phyloP scores from a whole-genome alignment of 176 grass and related monocot genomes.

The Elymus sibiricus region DNA sequence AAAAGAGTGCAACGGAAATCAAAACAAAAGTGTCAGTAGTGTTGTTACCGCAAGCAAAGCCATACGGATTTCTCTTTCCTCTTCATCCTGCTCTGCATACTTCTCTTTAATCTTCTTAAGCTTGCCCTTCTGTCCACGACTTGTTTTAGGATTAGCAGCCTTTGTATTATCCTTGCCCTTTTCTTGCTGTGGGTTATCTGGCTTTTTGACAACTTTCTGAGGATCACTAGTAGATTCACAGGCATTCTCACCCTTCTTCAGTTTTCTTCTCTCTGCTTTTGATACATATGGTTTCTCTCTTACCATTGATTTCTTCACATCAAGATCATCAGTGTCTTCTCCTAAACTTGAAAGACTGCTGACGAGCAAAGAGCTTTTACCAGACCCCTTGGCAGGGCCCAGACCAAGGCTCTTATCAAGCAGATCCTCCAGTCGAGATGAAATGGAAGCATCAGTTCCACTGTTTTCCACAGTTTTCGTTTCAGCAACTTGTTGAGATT shows the following conservation, averaged over 20 bases:
- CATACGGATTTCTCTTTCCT: slow-evolving; percentile 95
- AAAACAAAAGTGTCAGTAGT: slow-evolving; percentile 6
- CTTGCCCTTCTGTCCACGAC: slow-evolving; percentile 83
- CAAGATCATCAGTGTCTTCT: slow-evolving; percentile 49
- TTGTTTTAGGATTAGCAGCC: slow-evolving; percentile 55
- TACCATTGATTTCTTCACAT: slow-evolving; percentile 39
- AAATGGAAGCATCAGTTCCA: slow-evolving; percentile 34
- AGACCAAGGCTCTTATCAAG: slow-evolving; percentile 86
- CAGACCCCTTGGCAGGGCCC: slow-evolving; percentile 58
- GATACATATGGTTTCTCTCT: slow-evolving; percentile 94
- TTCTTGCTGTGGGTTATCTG: slow-evolving; percentile 39
- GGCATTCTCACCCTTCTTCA: slow-evolving; percentile 71
- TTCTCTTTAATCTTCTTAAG: slow-evolving; percentile 99
- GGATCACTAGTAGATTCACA: slow-evolving; percentile 31
- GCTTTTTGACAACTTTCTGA: slow-evolving; percentile 37
- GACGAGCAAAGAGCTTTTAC: slow-evolving; percentile 43
- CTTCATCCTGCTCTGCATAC: slow-evolving; percentile 93
- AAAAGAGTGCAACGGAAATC: slow-evolving; percentile 5
- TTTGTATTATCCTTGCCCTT: slow-evolving; percentile 38
- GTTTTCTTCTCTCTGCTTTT: slow-evolving; percentile 91
- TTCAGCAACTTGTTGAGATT: slow-evolving; percentile 30
- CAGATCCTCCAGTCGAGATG: slow-evolving; percentile 87
- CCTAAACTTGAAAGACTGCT: slow-evolving; percentile 27
- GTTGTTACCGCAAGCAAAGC: slow-evolving; percentile 82
- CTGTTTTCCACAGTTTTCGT: slow-evolving; percentile 24